Evolutionary conservation across 2,329 filamentous ascomycete genomes (phyloP).

Genomic region (Colletotrichum lini): DNA sequence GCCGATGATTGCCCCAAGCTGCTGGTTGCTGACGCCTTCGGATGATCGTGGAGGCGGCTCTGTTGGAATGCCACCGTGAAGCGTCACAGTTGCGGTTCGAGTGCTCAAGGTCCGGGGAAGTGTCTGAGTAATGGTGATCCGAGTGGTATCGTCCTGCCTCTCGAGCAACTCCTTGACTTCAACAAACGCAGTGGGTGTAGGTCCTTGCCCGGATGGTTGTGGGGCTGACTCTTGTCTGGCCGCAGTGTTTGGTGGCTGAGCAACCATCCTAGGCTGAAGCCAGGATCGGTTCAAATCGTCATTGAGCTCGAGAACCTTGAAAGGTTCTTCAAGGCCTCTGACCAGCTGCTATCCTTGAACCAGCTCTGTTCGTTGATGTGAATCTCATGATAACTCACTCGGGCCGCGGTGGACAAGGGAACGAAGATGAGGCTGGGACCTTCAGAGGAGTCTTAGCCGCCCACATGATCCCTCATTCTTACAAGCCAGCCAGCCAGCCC

Average conservation of each 20-base stretch:
- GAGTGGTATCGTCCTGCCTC: neutral
- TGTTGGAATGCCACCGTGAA: constrained; percentile 13
- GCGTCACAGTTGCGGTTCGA: constrained; percentile 7
- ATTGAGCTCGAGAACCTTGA: neutral
- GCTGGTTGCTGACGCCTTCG: constrained; percentile 7
- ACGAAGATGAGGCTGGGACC: neutral
- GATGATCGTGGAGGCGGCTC: constrained; percentile 4
- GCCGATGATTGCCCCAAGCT: constrained; percentile 5
- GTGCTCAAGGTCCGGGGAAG: constrained; percentile 10
- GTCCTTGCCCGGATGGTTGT: neutral
- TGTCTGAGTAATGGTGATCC: constrained; percentile 8
- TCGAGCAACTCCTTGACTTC: neutral
- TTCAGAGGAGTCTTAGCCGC: neutral
- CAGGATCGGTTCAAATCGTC: neutral
- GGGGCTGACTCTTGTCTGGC: neutral
- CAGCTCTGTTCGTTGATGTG: neutral
- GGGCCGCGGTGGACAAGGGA: neutral
- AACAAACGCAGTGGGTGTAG: neutral
- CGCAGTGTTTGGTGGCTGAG: neutral
- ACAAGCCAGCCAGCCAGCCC: constrained; percentile 1
- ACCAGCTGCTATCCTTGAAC: neutral
- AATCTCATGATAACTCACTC: neutral
- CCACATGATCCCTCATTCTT: neutral
- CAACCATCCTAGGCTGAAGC: constrained; percentile 12
- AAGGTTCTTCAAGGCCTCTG: neutral